Evolutionary conservation across 495 filamentous ascomycete genomes (phyloP).

Genomic region (Evansstolkia leycettana): DNA sequence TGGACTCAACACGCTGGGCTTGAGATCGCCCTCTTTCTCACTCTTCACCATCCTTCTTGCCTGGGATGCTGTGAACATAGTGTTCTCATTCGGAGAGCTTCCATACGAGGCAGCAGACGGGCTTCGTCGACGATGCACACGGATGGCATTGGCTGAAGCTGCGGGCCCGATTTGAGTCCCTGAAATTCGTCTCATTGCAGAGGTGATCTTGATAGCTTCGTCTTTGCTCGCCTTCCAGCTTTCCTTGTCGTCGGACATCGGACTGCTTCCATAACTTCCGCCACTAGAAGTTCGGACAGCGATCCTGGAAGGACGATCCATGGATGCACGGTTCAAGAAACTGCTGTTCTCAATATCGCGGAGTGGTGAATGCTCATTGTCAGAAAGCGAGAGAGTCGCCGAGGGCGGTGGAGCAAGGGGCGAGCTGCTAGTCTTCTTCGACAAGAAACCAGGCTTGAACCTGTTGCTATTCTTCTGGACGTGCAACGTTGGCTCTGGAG

Average conservation of each 20-base stretch:
- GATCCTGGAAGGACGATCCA: slow-evolving; percentile 35
- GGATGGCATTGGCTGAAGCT: slow-evolving; percentile 22
- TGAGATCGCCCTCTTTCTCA: slow-evolving; percentile 44
- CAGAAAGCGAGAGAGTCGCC: slow-evolving; percentile 43
- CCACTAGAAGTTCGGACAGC: slow-evolving; percentile 36
- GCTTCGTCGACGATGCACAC: slow-evolving; percentile 48
- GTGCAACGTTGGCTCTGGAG: slow-evolving; percentile 22
- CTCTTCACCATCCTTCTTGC: slow-evolving; percentile 59
- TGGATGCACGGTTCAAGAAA: slow-evolving; percentile 41
- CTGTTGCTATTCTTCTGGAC: slow-evolving; percentile 53
- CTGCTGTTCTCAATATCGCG: slow-evolving; percentile 51
- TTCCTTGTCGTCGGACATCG: slow-evolving; percentile 27
- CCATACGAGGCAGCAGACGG: slow-evolving; percentile 42
- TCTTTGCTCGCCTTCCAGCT: slow-evolving; percentile 40
- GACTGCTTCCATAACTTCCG: slow-evolving; percentile 32
- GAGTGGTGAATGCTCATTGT: slow-evolving; percentile 54
- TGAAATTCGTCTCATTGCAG: slow-evolving; percentile 48
- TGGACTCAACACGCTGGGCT: slow-evolving; percentile 50
- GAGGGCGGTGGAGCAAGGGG: slow-evolving; percentile 50
- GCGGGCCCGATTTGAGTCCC: slow-evolving; percentile 18
- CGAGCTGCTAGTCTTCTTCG: slow-evolving; percentile 57
- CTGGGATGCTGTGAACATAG: slow-evolving; percentile 56
- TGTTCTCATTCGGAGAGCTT: slow-evolving; percentile 44
- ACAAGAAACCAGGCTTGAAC: slow-evolving; percentile 85
- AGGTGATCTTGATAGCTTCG: slow-evolving; percentile 47